These are phyloP conservation scores for Globisporangium okanoganense DNA, from an alignment of 352 stramenopile species.

Conservation along the genomic window DNA sequence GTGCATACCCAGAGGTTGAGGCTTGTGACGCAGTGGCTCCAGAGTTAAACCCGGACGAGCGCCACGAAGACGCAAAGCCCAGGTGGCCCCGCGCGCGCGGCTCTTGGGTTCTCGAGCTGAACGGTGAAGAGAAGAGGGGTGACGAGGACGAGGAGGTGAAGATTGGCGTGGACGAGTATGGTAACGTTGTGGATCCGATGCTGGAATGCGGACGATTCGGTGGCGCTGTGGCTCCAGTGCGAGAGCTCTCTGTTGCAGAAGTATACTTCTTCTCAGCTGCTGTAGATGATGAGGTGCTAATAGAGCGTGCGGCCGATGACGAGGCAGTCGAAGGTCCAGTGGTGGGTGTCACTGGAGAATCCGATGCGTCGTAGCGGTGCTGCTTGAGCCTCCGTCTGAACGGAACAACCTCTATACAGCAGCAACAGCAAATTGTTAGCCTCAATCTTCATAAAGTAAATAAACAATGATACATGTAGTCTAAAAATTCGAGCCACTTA, in stretches of 20 bases:
- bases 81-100: slow-evolving; percentile 5
- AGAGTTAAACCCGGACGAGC: slow-evolving; percentile 6
- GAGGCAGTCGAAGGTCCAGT: background rate
- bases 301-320: background rate
- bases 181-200: background rate
- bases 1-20: slow-evolving; percentile 13
- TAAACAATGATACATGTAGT: background rate
- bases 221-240: background rate
- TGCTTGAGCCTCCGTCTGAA: slow-evolving; percentile 10
- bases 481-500: slow-evolving; percentile 3
- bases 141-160: slow-evolving; percentile 7
- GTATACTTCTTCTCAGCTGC: background rate
- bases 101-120: slow-evolving; percentile 7
- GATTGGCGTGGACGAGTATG: slow-evolving; percentile 11
- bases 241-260: background rate
- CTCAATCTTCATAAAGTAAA: background rate
- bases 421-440: background rate
- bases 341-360: background rate
- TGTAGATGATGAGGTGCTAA: background rate
- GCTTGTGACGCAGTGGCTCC: background rate
- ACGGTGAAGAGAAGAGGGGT: slow-evolving; percentile 1
- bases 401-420: background rate
- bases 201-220: background rate
- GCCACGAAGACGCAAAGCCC: slow-evolving; percentile 12
- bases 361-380: background rate